phyloP scores from a whole-genome alignment of 225 moss, liverwort and hornwort species.

The Marchantia polymorpha region DNA sequence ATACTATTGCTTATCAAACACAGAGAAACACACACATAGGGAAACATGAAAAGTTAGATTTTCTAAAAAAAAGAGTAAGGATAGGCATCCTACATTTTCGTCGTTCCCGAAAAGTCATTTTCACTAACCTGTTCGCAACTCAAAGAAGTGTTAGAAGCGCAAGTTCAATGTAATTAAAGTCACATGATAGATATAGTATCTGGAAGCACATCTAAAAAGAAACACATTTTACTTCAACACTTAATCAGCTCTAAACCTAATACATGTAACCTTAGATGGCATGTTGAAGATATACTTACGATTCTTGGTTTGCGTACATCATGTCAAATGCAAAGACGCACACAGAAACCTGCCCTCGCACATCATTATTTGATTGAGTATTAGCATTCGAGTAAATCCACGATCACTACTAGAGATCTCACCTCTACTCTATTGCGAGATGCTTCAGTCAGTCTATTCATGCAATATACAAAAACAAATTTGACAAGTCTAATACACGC shows the following conservation, averaged over 20 bases:
- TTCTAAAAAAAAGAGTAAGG: background rate
- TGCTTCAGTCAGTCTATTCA: too few species aligned
- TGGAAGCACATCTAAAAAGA: too few species aligned
- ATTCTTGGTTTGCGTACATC: slow-evolving; percentile 71
- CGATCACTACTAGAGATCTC: background rate
- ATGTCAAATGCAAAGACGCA: slow-evolving; percentile 85
- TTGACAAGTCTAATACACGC: background rate
- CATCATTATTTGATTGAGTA: background rate
- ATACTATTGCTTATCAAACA: background rate
- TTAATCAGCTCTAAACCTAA: too few species aligned
- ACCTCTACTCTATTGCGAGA: background rate
- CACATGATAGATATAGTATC: too few species aligned
- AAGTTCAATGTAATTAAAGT: background rate
- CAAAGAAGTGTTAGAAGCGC: slow-evolving; percentile 8
- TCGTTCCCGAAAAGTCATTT: slow-evolving; percentile 64
- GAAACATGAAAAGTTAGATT: background rate
- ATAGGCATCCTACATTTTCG: slow-evolving; percentile 52
- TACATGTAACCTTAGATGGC: background rate
- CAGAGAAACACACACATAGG: background rate
- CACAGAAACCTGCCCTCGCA: slow-evolving; percentile 62
- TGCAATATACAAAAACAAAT: background rate
- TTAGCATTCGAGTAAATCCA: background rate
- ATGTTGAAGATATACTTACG: slow-evolving; percentile 44
- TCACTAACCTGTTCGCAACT: slow-evolving; percentile 63
- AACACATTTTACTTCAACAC: too few species aligned